Base-by-base conservation (phyloP, 1,284 basidiomycete genomes). In the Boletus holoroseus region DNA sequence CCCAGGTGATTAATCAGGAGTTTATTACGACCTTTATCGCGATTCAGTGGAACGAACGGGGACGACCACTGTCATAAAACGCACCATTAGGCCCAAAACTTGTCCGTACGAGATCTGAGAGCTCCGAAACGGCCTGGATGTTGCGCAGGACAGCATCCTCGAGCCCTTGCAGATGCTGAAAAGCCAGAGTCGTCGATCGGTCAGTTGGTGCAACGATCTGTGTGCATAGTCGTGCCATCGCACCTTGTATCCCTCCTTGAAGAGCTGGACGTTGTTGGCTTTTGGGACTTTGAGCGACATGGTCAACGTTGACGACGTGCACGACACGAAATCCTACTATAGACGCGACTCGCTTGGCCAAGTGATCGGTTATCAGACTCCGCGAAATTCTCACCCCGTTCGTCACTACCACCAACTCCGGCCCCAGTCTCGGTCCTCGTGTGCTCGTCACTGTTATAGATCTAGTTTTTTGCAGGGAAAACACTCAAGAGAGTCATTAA, bases 251-350 rank as follows among this genome's bases (percentile, higher is more conserved):
- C 91, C 92, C 40, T 92, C 88, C 71, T 96, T 96, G 79, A 97
- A 97, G 42, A 98, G 83, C 71, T 92, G 91, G 38, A 94, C 71
- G 58, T 89, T 89, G 66, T 84, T 88, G 39, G 88, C 77, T 71
- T 94, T 94, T 41, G 94, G 94, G 26, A 98, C 92, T 77, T 94
- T 94, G 64, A 97, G 77, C 56, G 92, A 85, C 94, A 96, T 96
- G 57, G 57, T 64, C 30, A 20, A 48, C 7, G 49, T 47, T 0
- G 42, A 44, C 5, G 27, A 41, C 5, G 54, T 35, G 26, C n/a
- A 31, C 7, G 0, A 16, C 32, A 20, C 40, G 28, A 47, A 34
- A 31, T 32, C 15, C 7, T 12, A 31, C 30, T 22, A 2, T 22
- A 2, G 31, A 44, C 47, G 54, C 47, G 42, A 49, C 39, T 35